Evolutionary conservation across 352 stramenopile genomes (phyloP).

Genomic region (Phytophthora fragariaefolia): DNA sequence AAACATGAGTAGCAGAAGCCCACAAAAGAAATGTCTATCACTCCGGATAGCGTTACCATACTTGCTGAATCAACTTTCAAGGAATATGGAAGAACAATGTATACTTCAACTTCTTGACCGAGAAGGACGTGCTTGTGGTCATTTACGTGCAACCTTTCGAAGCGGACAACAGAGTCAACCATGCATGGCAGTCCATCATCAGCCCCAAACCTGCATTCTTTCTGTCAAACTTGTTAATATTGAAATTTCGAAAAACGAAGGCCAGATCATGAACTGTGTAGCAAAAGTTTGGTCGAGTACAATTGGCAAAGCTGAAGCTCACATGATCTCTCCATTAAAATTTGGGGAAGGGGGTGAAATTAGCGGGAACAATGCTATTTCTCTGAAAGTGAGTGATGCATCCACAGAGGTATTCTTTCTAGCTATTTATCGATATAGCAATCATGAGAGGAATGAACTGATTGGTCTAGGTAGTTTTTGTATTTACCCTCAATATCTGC

Average conservation of each 20-base stretch:
- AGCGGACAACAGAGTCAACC: constrained; percentile 2
- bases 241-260: not conserved
- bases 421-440: constrained; percentile 31
- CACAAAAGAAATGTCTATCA: constrained; percentile 13
- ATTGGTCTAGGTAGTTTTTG: constrained; percentile 28
- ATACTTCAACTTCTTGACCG: constrained; percentile 21
- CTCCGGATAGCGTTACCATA: constrained; percentile 14
- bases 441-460: constrained; percentile 32
- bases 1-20: constrained; percentile 20
- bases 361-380: constrained; percentile 9
- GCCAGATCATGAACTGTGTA: constrained; percentile 5
- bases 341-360: constrained; percentile 6
- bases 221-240: constrained; percentile 14
- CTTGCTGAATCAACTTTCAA: constrained; percentile 16
- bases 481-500: not conserved
- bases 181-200: constrained; percentile 8
- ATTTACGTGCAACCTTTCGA: constrained; percentile 14
- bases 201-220: constrained; percentile 12
- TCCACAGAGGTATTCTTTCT: constrained; percentile 26
- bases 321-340: constrained; percentile 18
- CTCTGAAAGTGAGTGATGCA: constrained; percentile 21
- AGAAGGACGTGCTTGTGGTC: constrained; percentile 19
- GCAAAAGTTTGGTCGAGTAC: constrained; percentile 30
- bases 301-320: constrained; percentile 9
- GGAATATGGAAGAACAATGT: constrained; percentile 13